A percentile compares a stretch with the other conserved stretches of the same genome.
Conservation (phyloP, 371 early-diverging fungal species). For the Apophysomyces elegans region DNA sequence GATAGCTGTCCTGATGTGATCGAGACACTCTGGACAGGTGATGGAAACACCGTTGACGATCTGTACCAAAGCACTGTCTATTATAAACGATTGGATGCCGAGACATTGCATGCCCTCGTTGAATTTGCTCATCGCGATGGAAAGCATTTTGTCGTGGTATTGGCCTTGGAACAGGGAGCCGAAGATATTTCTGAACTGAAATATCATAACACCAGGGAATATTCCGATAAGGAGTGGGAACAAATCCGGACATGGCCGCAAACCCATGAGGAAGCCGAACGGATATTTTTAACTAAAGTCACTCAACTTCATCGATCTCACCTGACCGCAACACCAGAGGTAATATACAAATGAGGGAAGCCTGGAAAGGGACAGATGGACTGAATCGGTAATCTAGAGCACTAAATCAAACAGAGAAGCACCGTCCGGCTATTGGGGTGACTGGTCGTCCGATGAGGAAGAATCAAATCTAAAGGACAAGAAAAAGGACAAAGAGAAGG, state of each 20-base stretch:
- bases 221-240: constrained; percentile 45
- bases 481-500: constrained; percentile 8
- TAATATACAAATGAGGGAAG: constrained; percentile 14
- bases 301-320: constrained; percentile 22
- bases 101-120: constrained; percentile 42
- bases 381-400: constrained; percentile 7
- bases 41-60: constrained; percentile 24
- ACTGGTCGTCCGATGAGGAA: constrained; percentile 52
- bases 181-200: constrained; percentile 45
- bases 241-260: constrained; percentile 38
- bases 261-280: constrained; percentile 43
- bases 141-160: constrained; percentile 39
- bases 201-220: constrained; percentile 49
- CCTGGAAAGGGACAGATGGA: too few relatives aligned
- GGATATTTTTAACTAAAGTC: constrained; percentile 38
- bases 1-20: constrained; percentile 41
- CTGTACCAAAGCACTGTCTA: constrained; percentile 43
- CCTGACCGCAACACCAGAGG: constrained; percentile 26
- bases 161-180: constrained; percentile 32
- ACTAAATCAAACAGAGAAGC: constrained; percentile 23
- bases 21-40: constrained; percentile 32
- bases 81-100: constrained; percentile 49
- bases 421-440: constrained; percentile 55
- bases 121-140: constrained; percentile 36
- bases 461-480: constrained; percentile 11